These are phyloP conservation scores for Penicillium chermesinum DNA, from an alignment of 495 filamentous ascomycete genomes.

Conservation along the genomic window DNA sequence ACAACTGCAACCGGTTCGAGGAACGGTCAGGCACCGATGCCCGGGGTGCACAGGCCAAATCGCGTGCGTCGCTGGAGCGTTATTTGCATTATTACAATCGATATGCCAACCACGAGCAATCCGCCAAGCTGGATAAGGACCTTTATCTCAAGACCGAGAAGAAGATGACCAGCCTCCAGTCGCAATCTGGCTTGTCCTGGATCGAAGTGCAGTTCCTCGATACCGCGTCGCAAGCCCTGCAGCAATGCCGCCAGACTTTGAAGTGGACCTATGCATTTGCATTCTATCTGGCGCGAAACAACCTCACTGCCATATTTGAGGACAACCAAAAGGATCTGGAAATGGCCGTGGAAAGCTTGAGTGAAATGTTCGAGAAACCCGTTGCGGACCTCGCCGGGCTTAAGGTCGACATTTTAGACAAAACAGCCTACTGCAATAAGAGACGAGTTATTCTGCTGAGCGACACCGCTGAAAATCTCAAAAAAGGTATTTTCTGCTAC, in stretches of 20 bases:
- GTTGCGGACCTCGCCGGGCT: constrained; percentile 74
- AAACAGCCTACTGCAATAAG: constrained; percentile 93
- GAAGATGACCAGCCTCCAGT: constrained; percentile 96
- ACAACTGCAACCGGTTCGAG: constrained; percentile 96
- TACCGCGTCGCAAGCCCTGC: constrained; percentile 85
- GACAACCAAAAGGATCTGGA: constrained; percentile 98
- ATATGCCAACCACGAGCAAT: constrained; percentile 98
- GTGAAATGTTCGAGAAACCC: constrained; percentile 97
- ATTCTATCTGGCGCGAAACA: constrained; percentile 92
- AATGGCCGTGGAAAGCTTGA: constrained; percentile 90
- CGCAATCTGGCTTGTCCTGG: constrained; percentile 92
- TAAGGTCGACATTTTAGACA: constrained; percentile 97
- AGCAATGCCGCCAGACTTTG: constrained; percentile 91
- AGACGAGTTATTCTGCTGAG: constrained; percentile 81
- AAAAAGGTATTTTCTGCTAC: too few relatives aligned
- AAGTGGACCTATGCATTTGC: constrained; percentile 99
- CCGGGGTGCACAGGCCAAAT: constrained; percentile 83
- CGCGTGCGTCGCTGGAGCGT: constrained; percentile 80
- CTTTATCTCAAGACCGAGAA: constrained; percentile 94
- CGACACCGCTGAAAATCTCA: constrained; percentile 87
- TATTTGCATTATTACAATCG: constrained; percentile 99
- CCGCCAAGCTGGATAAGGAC: constrained; percentile 93
- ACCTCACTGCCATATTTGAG: constrained; percentile 94
- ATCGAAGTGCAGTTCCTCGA: constrained; percentile 98
- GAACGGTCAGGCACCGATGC: constrained; percentile 91